Conservation (phyloP, 2,329 filamentous ascomycete genomes). For the Trichoderma oligosporum region DNA sequence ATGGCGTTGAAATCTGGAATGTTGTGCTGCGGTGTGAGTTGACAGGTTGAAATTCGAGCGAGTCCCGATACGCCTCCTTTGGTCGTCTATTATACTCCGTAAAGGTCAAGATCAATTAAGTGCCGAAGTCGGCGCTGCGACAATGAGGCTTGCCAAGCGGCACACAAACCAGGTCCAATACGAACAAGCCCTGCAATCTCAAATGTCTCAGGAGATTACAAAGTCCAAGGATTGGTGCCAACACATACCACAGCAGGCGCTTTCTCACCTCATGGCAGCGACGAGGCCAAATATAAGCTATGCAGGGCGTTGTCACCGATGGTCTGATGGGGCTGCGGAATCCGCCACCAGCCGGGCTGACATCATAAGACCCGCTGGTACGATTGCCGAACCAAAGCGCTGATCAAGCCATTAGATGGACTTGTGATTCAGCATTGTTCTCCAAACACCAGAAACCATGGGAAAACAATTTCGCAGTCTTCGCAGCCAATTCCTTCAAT, state of each 20-base stretch:
- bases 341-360: constrained; percentile 3
- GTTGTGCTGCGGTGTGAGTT: neutral
- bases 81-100: constrained; percentile 5
- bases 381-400: constrained; percentile 1
- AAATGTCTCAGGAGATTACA: neutral
- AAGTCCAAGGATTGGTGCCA: constrained; percentile 13
- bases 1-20: constrained; percentile 41
- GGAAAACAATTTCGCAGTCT: too few relatives aligned
- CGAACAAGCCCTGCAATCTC: neutral
- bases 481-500: too few relatives aligned
- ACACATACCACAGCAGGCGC: constrained; percentile 1
- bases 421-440: neutral
- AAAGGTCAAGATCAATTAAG: neutral
- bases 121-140: constrained; percentile 13
- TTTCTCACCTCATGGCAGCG: neutral
- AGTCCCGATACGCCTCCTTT: neutral
- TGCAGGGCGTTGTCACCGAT: neutral
- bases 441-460: too few relatives aligned
- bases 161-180: neutral
- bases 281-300: neutral
- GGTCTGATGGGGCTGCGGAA: constrained; percentile 12
- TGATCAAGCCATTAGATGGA: neutral
- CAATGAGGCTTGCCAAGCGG: neutral
- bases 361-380: constrained; percentile 1
- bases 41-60: neutral